These are phyloP conservation scores for Selenicereus undatus DNA, from an alignment of 148 eudicot genomes.

Conservation along the genomic window DNA sequence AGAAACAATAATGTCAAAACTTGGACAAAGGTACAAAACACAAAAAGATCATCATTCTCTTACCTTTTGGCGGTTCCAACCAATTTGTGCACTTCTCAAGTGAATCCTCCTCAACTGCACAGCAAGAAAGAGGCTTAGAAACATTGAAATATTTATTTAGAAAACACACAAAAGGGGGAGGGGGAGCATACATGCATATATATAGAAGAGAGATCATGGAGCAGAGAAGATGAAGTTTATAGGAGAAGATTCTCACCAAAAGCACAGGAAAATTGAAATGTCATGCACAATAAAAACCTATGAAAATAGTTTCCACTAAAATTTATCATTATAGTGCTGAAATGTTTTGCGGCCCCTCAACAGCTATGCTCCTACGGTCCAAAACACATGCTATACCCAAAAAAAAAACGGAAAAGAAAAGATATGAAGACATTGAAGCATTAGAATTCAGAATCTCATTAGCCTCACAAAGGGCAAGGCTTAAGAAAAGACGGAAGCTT, in stretches of 20 bases:
- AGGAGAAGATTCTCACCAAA: background rate
- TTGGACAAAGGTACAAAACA: background rate
- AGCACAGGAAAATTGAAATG: background rate
- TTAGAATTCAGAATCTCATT: background rate
- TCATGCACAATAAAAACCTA: background rate
- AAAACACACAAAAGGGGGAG: background rate
- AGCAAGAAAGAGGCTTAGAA: slow-evolving; percentile 2
- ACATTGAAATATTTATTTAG: background rate
- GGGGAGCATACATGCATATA: background rate
- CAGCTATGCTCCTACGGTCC: background rate
- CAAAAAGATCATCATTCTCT: slow-evolving; percentile 10
- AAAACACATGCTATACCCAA: background rate
- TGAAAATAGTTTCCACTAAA: background rate
- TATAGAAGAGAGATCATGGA: background rate
- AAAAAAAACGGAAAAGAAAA: background rate
- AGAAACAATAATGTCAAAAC: background rate
- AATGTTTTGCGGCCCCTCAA: too few species aligned
- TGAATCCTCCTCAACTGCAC: slow-evolving; percentile 71
- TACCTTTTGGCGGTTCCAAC: slow-evolving; percentile 95
- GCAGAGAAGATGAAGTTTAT: background rate
- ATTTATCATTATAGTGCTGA: background rate
- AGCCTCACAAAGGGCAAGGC: background rate
- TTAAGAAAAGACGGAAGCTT: background rate
- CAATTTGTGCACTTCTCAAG: slow-evolving; percentile 61
- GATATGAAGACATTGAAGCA: background rate